Base-by-base conservation (phyloP, 208 protist species). In the Novymonas esmeraldas region DNA sequence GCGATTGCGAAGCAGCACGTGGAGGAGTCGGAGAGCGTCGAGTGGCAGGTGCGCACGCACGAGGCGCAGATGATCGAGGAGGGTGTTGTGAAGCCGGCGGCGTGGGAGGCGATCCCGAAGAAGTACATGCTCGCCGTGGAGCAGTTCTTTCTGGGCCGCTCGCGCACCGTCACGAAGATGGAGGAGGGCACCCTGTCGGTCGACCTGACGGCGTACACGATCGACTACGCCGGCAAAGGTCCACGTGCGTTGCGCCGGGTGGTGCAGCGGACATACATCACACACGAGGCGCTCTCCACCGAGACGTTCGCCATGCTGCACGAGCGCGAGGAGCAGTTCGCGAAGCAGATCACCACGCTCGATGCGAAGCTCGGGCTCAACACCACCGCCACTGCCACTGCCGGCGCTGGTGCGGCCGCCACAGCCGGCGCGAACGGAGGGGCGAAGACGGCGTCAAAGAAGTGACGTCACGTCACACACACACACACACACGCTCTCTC, bases 191-290 rank as follows among this genome's bases (percentile, higher is more conserved):
- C 52, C 61, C 66, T 63, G 60, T 36, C 16, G 26, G 54, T 96
- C 26, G 75, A 94, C 63, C 64, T 94, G 29, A 70, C 14, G n/a
- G 48, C 26, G 22, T 92, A 76, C 66, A 82, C 80, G 14, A 84
- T 81, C 33, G 86, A 94, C 71, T 95, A 91, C 67, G 74, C 51
- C 51, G 91, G 91, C 55, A 89, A 90, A 51, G 91, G 89, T n/a
- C 84, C 83, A 31, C 83, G 88, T 9, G 55, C 78, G 48, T 72
- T 96, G 57, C 91, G 91, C 6, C 78, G 91, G 3, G 31, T 94
- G 1, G 68, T 92, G 38, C 50, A 74, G 41, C 66, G 80, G 44
- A 62, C 82, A 22, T 64, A 60, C 38, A 67, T 94, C 48, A 85
- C 86, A 9, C 81, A 94, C 58, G 81, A 84, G 41, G 70, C 74